Percentiles rank a stretch among this genome's conserved stretches.
These are phyloP conservation scores for Spiromyces aspiralis DNA, from an alignment of 371 early-diverging fungal species.

Conservation along the genomic window DNA sequence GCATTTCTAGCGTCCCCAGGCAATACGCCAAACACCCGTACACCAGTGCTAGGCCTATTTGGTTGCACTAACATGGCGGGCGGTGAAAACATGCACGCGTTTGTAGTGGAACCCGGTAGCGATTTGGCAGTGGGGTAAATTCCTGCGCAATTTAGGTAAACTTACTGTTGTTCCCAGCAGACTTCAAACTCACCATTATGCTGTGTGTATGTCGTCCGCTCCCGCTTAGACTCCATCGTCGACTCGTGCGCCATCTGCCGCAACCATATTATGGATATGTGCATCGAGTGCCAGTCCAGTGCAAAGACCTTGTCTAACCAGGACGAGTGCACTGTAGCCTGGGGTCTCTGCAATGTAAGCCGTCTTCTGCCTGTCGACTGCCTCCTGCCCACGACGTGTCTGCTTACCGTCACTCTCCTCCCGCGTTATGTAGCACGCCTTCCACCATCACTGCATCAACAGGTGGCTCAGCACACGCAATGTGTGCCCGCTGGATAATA, in stretches of 20 bases:
- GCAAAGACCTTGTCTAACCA: conserved; percentile 61
- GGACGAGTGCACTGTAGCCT: conserved; percentile 95
- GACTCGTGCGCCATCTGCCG: conserved; percentile 99
- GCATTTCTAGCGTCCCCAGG: no score
- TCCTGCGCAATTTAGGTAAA: no score
- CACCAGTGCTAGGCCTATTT: no score
- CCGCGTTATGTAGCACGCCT: conserved; percentile 54
- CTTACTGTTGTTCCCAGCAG: no score
- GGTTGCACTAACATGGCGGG: no score
- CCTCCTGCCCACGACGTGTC: neutral
- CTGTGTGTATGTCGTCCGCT: neutral
- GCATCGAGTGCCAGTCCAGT: conserved; percentile 94
- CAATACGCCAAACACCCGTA: no score
- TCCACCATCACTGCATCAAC: conserved; percentile 97
- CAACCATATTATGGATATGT: conserved; percentile 98
- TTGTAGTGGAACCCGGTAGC: conserved; percentile 82
- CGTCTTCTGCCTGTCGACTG: neutral
- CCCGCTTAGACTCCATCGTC: conserved; percentile 59
- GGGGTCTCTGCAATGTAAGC: conserved; percentile 85
- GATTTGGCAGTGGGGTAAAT: conserved; percentile 78
- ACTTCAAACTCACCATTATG: neutral
- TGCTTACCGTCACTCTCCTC: neutral
- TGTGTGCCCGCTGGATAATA: conserved; percentile 97
- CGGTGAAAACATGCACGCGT: neutral
- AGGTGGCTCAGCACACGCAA: conserved; percentile 96